Percentiles rank a stretch among this genome's conserved stretches.
Conservation (phyloP, 2,329 filamentous ascomycete genomes). For the Alternaria arbusti region DNA sequence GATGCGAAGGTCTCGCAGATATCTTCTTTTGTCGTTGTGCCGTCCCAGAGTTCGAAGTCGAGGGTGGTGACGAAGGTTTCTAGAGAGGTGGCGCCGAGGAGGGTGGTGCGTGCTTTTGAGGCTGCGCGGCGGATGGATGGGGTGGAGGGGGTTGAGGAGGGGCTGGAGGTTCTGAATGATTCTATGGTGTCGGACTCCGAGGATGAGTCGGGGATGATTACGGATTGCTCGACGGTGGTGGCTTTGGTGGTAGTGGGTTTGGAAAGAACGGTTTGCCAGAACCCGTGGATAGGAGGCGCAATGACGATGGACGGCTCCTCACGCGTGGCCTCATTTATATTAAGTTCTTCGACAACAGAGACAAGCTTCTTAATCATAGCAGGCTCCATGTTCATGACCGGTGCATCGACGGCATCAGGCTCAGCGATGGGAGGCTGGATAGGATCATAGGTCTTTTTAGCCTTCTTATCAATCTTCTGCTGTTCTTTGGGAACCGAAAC, state of each 20-base stretch:
- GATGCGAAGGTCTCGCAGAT: slow-evolving; percentile 2
- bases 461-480: neutral
- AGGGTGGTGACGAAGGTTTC: neutral
- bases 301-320: neutral
- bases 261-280: neutral
- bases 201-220: neutral
- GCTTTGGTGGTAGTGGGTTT: neutral
- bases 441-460: no score
- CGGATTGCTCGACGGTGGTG: neutral
- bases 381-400: neutral
- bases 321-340: neutral
- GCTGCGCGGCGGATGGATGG: neutral
- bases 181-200: neutral
- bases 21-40: slow-evolving; percentile 1
- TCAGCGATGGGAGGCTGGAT: no score
- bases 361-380: neutral
- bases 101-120: neutral
- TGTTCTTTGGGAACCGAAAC: neutral
- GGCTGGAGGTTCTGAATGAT: neutral
- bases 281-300: neutral
- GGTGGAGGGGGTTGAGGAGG: neutral
- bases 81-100: slow-evolving; percentile 1
- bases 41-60: neutral
- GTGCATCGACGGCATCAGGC: neutral
- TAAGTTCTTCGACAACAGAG: neutral